Conservation (phyloP, 2,329 filamentous ascomycete genomes). For the Periconia sp. region DNA sequence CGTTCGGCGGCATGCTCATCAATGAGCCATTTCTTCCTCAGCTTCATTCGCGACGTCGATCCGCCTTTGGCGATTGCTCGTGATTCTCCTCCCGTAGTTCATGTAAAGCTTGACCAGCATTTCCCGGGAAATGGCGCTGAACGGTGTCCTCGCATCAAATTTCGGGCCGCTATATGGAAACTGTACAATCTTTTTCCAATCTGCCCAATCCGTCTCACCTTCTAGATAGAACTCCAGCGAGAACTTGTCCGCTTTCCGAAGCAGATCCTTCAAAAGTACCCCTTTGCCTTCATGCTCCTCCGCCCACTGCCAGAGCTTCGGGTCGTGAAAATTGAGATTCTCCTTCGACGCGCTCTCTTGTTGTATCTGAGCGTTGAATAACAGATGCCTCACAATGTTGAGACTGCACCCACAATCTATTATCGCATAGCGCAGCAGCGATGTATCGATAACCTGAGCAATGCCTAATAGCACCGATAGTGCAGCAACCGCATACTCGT, state of each 20-base stretch:
- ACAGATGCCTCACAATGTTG: conserved; percentile 37
- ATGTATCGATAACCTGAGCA: conserved; percentile 34
- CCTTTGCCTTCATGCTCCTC: conserved; percentile 35
- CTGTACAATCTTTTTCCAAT: conserved; percentile 29
- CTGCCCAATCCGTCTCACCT: conserved; percentile 32
- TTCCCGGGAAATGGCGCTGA: conserved; percentile 32
- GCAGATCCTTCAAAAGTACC: conserved; percentile 35
- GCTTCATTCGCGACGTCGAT: neutral
- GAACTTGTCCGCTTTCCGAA: conserved; percentile 38
- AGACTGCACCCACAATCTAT: conserved; percentile 35
- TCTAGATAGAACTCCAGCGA: conserved; percentile 42
- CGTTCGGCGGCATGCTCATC: too few species aligned
- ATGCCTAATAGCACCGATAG: conserved; percentile 39
- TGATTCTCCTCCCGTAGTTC: conserved; percentile 42
- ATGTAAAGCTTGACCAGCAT: conserved; percentile 37
- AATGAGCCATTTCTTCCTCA: neutral
- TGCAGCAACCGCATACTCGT: conserved; percentile 41
- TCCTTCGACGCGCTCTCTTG: conserved; percentile 19
- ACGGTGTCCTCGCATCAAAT: conserved; percentile 36
- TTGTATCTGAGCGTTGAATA: conserved; percentile 44
- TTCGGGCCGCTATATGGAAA: conserved; percentile 43
- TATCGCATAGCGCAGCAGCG: conserved; percentile 35
- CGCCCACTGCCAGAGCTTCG: conserved; percentile 41
- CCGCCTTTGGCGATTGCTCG: conserved; percentile 20
- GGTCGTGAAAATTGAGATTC: conserved; percentile 40